Percentiles rank a stretch among this genome's conserved stretches.
phyloP scores from a whole-genome alignment of 106 monocot genomes.

The Platanthera guangdongensis region DNA sequence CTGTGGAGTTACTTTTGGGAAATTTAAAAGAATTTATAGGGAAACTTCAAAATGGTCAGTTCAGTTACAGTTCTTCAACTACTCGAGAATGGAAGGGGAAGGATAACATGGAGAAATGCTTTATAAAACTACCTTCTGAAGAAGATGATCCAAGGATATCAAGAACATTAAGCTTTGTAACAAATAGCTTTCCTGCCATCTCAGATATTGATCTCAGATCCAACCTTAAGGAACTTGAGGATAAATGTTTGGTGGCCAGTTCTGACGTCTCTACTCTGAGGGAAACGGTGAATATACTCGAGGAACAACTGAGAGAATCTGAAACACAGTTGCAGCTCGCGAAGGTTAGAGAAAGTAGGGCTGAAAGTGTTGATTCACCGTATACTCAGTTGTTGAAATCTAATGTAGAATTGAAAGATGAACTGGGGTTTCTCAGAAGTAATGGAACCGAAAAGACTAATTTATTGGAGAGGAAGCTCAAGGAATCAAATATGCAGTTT shows the following conservation, averaged over 20 bases:
- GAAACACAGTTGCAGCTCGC: conserved; percentile 19
- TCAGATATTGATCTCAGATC: conserved; percentile 22
- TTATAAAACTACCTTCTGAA: conserved; percentile 14
- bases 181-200: not conserved
- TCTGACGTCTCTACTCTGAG: conserved; percentile 24
- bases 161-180: not conserved
- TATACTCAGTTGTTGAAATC: conserved; percentile 29
- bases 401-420: conserved; percentile 45
- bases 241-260: conserved; percentile 12
- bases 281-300: conserved; percentile 37
- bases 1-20: conserved; percentile 36
- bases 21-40: conserved; percentile 48
- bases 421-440: conserved; percentile 36
- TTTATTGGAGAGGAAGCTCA: conserved; percentile 52
- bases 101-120: conserved; percentile 23
- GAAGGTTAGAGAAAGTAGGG: conserved; percentile 27
- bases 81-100: conserved; percentile 25
- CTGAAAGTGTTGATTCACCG: conserved; percentile 38
- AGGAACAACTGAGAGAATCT: conserved; percentile 43
- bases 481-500: conserved; percentile 63
- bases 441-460: conserved; percentile 30
- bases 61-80: conserved; percentile 25
- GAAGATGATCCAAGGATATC: conserved; percentile 11
- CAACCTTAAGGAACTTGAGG: conserved; percentile 21
- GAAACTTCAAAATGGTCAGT: conserved; percentile 37